Evolutionary conservation across 2,329 filamentous ascomycete species (phyloP), one percentile per base, ranked within the genome.

Genomic region (Daldinia eschscholtzii): DNA sequence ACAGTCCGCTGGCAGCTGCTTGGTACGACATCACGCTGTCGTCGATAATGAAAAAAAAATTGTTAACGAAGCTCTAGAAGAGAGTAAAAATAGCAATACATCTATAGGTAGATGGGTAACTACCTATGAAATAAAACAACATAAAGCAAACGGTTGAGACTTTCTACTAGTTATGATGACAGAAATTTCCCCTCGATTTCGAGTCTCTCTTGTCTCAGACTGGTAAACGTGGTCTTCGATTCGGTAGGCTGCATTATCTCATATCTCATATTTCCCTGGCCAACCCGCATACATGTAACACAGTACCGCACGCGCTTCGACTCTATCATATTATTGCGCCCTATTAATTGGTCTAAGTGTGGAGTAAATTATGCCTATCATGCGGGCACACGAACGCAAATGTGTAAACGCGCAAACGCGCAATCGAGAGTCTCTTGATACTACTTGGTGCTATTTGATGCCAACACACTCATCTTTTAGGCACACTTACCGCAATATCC

Each of bases 401-500:
- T 6, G 46, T 13, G 46, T 13, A n/a, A 52, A 33, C 46, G 26
- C 46, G 26, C 46, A 52, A 33, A 18, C 26, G 46, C 26, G 46
- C 26, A 52, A 52, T n/a, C 5, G 46, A 12, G 46, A 33, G 2
- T 10, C 26, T 52, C 15, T 13, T 33, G 9, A 39, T 20, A 28
- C 23, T 52, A 33, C 48, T 35, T 37, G 15, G 39, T 52, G 50
- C 35, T 53, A 60, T 28, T 59, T 39, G 44, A 67, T 61, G 46
- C 50, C 26, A 53, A 26, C 53, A 48, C 37, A 53, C 33, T 50
- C 35, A 37, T 20, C 5, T 30, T 18, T 35, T 57, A 67, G 12
- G 33, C 62, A 71, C 74, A 75, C 20, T 55, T 68, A 46, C 73
- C 72, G 61, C 73, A 74, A 60, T 76, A 75, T 33, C 72, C 73